phyloP scores from a whole-genome alignment of 2,329 filamentous ascomycete genomes.

The Thelonectria olida region DNA sequence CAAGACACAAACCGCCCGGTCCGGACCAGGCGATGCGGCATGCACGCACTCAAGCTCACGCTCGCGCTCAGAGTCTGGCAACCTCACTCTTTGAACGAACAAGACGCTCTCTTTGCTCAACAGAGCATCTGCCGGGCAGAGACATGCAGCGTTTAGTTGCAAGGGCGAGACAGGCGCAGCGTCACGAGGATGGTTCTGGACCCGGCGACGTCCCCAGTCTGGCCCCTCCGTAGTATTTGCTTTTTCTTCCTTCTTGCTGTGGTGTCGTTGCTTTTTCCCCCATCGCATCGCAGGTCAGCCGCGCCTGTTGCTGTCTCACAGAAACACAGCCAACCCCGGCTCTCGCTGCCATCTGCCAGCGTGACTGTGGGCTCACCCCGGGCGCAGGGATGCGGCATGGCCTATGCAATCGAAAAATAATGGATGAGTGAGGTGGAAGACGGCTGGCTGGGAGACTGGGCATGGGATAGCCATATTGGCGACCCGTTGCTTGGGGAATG shows the following conservation, averaged over 20 bases:
- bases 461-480: not conserved
- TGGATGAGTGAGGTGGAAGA: not conserved
- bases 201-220: constrained; percentile 22
- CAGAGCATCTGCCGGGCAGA: not conserved
- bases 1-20: too few relatives aligned
- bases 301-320: not conserved
- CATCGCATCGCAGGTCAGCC: not conserved
- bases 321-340: not conserved
- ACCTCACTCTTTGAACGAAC: too few relatives aligned
- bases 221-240: constrained; percentile 23
- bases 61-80: constrained; percentile 2
- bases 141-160: constrained; percentile 16
- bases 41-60: constrained; percentile 20
- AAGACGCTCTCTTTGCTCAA: too few relatives aligned
- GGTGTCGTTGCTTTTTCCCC: not conserved
- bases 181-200: constrained; percentile 9
- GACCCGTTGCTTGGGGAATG: constrained; percentile 4
- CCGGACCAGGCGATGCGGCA: constrained; percentile 11
- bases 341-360: constrained; percentile 5
- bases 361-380: not conserved
- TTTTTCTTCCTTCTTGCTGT: constrained; percentile 19
- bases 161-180: not conserved
- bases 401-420: not conserved
- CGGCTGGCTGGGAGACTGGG: constrained; percentile 5
- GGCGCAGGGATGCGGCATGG: constrained; percentile 16